These are phyloP conservation scores for Termitomyces sp. DNA, from an alignment of 768 basidiomycete species.

Conservation along the genomic window DNA sequence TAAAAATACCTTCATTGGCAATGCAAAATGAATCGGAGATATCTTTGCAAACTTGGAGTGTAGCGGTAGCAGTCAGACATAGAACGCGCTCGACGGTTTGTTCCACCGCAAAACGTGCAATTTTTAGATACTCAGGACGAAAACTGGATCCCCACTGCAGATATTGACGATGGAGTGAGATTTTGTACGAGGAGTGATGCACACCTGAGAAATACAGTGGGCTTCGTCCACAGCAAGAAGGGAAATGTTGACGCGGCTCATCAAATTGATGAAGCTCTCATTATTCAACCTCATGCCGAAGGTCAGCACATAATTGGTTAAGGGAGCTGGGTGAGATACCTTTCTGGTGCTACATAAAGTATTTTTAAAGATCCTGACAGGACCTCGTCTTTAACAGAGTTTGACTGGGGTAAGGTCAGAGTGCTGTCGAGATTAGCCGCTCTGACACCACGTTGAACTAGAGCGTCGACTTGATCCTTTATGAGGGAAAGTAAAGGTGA, in stretches of 20 bases:
- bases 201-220: constrained; percentile 42
- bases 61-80: constrained; percentile 15
- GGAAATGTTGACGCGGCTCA: constrained; percentile 37
- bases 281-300: constrained; percentile 9
- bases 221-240: constrained; percentile 49
- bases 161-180: neutral
- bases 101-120: constrained; percentile 13
- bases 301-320: neutral
- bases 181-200: neutral
- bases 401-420: neutral
- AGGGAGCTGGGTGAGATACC: neutral
- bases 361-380: constrained; percentile 12
- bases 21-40: constrained; percentile 11
- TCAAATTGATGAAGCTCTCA: constrained; percentile 26
- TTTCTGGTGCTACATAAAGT: constrained; percentile 16
- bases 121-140: constrained; percentile 15
- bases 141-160: constrained; percentile 15
- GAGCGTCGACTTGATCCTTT: constrained; percentile 14
- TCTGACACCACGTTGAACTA: constrained; percentile 8
- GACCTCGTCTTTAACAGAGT: constrained; percentile 9
- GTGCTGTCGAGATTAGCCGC: constrained; percentile 15
- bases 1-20: constrained; percentile 10
- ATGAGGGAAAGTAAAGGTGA: constrained; percentile 13
- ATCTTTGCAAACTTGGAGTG: constrained; percentile 7
- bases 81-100: constrained; percentile 12